phyloP scores from a whole-genome alignment of 441 rosid genomes.

The Adansonia gregorii region DNA sequence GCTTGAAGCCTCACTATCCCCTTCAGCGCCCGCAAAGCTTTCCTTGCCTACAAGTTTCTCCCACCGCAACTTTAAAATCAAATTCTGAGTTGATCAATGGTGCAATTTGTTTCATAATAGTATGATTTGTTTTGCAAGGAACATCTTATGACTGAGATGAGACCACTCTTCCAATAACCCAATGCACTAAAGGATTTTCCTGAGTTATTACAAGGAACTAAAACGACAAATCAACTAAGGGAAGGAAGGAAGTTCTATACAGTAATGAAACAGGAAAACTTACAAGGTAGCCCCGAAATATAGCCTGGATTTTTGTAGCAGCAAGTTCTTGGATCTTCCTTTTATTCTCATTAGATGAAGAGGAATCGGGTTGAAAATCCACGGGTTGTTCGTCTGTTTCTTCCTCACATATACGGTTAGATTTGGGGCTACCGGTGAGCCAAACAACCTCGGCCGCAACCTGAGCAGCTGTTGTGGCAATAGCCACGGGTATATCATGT shows the following conservation, averaged over 20 bases:
- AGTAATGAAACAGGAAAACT: constrained; percentile 31
- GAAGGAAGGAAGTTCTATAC: neutral
- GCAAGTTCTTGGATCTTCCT: constrained; percentile 42
- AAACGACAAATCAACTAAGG: neutral
- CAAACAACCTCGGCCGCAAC: constrained; percentile 58
- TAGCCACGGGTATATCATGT: constrained; percentile 51
- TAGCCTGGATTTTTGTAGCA: constrained; percentile 67
- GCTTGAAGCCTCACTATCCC: constrained; percentile 97
- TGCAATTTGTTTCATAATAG: neutral
- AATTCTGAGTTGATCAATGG: neutral
- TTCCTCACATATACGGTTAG: constrained; percentile 35
- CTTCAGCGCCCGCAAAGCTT: constrained; percentile 81
- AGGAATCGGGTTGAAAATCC: constrained; percentile 29
- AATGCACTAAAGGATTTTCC: neutral
- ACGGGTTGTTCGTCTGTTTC: constrained; percentile 32
- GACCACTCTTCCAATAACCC: neutral
- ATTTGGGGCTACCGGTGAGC: constrained; percentile 44
- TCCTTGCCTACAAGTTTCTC: constrained; percentile 66
- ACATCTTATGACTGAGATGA: neutral
- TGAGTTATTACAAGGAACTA: neutral
- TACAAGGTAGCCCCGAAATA: constrained; percentile 81
- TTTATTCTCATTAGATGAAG: constrained; percentile 23
- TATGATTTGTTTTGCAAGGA: neutral
- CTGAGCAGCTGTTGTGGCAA: constrained; percentile 54
- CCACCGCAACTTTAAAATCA: neutral